phyloP scores from a whole-genome alignment of 441 rosid species.

The Bocquillonia castaneifolia region DNA sequence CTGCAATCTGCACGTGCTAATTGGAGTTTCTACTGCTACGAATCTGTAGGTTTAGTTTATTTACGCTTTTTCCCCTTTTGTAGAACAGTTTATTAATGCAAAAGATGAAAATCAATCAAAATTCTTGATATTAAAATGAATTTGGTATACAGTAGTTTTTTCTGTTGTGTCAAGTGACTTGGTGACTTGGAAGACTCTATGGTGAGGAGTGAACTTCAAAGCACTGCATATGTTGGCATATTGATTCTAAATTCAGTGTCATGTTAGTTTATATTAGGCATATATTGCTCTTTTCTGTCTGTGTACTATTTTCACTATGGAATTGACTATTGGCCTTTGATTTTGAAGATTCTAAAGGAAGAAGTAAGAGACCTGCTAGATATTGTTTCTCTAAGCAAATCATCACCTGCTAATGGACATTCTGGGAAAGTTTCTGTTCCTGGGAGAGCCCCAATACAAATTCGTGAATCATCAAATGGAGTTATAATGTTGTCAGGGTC shows the following conservation, averaged over 20 bases:
- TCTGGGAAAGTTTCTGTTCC: slow-evolving; percentile 54
- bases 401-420: slow-evolving; percentile 52
- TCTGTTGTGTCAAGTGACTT: too few species aligned
- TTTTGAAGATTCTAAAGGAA: slow-evolving; percentile 85
- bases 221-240: not conserved
- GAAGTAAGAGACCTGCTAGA: slow-evolving; percentile 95
- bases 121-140: not conserved
- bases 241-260: not conserved
- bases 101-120: not conserved
- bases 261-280: not conserved
- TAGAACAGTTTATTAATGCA: not conserved
- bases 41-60: not conserved
- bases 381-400: slow-evolving; percentile 44
- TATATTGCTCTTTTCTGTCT: not conserved
- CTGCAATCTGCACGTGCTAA: not conserved
- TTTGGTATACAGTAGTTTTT: too few species aligned
- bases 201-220: not conserved
- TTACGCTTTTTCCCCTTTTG: too few species aligned
- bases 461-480: slow-evolving; percentile 93
- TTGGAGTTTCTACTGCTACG: not conserved
- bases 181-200: not conserved
- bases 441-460: slow-evolving; percentile 88
- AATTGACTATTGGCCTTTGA: slow-evolving; percentile 5
- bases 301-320: not conserved
- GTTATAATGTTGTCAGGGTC: slow-evolving; percentile 96